phyloP scores from a whole-genome alignment of 2,329 filamentous ascomycete species.

The Sporothrix phasma region DNA sequence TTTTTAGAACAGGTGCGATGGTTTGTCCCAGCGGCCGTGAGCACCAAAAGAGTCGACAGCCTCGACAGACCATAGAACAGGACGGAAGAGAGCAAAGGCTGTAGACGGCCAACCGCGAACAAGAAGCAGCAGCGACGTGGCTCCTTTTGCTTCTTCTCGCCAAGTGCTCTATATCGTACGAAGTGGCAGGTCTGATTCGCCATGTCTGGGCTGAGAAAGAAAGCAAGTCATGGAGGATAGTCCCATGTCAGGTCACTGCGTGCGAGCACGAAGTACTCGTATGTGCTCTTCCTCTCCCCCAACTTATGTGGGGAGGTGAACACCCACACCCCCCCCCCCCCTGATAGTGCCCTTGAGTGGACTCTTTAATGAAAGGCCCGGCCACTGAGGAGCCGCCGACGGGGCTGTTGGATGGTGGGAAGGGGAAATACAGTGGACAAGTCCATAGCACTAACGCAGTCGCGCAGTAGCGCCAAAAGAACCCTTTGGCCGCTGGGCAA shows the following conservation, averaged over 20 bases:
- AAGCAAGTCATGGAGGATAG: background rate
- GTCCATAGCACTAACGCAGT: conserved; percentile 14
- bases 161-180: background rate
- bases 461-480: conserved; percentile 15
- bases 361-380: conserved; percentile 10
- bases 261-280: background rate
- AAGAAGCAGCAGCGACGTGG: background rate
- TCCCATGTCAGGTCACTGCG: background rate
- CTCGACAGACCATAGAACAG: background rate
- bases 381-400: conserved; percentile 12
- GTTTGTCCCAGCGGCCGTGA: background rate
- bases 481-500: background rate
- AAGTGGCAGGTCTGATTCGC: background rate
- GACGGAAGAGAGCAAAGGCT: background rate
- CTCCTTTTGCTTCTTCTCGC: background rate
- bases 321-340: background rate
- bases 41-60: background rate
- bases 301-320: background rate
- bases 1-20: background rate
- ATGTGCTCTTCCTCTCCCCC: background rate
- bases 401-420: conserved; percentile 7
- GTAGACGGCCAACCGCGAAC: no score
- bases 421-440: background rate
- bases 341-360: conserved; percentile 1
- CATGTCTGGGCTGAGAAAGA: background rate